phyloP scores from a whole-genome alignment of 2,329 filamentous ascomycete species.

The Botrytis aclada region DNA sequence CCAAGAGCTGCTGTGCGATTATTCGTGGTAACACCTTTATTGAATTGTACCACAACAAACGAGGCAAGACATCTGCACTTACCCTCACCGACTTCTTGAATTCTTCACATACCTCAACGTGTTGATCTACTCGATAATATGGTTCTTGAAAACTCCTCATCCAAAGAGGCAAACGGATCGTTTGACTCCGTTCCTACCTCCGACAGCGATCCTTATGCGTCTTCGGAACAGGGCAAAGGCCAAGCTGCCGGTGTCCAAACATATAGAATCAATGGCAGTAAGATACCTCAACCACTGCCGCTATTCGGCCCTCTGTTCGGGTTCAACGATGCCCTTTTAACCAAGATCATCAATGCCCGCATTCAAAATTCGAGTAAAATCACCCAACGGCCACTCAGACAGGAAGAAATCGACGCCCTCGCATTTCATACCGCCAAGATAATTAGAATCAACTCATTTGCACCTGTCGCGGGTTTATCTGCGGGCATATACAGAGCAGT shows the following conservation, averaged over 20 bases:
- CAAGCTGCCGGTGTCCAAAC: neutral
- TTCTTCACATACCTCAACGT: neutral
- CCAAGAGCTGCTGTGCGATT: conserved; percentile 1
- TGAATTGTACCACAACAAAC: neutral
- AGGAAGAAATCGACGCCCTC: conserved; percentile 34
- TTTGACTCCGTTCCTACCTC: conserved; percentile 30
- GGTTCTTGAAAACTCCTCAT: conserved; percentile 32
- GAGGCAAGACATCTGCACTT: neutral
- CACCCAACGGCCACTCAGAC: conserved; percentile 26
- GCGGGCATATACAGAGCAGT: conserved; percentile 32
- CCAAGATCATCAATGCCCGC: neutral
- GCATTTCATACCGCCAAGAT: conserved; percentile 33
- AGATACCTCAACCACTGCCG: conserved; percentile 32
- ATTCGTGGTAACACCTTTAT: conserved; percentile 2
- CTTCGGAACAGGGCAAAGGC: neutral
- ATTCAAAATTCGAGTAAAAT: neutral
- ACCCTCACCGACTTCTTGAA: conserved; percentile 21
- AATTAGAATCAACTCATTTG: conserved; percentile 33
- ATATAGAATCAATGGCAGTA: conserved; percentile 19
- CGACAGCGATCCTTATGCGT: conserved; percentile 33
- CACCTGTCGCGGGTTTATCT: conserved; percentile 26
- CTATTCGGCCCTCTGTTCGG: conserved; percentile 30
- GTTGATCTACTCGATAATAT: conserved; percentile 22
- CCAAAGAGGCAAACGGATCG: conserved; percentile 21
- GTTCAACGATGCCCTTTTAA: conserved; percentile 24